Conservation (phyloP, 768 basidiomycete species). For the Naganishia kalamii region DNA sequence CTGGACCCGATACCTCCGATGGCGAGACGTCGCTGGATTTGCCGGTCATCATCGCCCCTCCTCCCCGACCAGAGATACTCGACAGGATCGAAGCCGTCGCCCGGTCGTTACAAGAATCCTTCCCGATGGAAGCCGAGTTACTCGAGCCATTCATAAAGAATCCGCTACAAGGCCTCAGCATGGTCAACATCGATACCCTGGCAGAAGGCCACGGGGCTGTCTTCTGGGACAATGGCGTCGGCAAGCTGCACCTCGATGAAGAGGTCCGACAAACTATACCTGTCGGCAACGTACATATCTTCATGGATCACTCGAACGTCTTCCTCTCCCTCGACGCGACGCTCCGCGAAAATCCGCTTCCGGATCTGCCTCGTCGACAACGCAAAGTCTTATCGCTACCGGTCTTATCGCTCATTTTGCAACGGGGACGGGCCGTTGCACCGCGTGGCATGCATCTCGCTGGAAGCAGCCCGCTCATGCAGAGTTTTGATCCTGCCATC, state of each 20-base stretch:
- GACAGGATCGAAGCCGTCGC: slow-evolving; percentile 6
- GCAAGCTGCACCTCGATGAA: slow-evolving; percentile 24
- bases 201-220: slow-evolving; percentile 27
- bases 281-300: slow-evolving; percentile 17
- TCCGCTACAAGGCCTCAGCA: background rate
- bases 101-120: slow-evolving; percentile 14
- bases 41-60: background rate
- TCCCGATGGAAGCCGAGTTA: slow-evolving; percentile 27
- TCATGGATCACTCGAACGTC: slow-evolving; percentile 7
- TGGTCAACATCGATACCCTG: background rate
- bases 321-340: slow-evolving; percentile 14
- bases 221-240: slow-evolving; percentile 41
- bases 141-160: slow-evolving; percentile 27
- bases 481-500: slow-evolving; percentile 39
- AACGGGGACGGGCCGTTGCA: slow-evolving; percentile 35
- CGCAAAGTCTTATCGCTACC: slow-evolving; percentile 41
- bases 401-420: slow-evolving; percentile 38
- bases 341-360: slow-evolving; percentile 13
- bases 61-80: slow-evolving; percentile 1
- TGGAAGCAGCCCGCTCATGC: slow-evolving; percentile 39
- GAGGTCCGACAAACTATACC: slow-evolving; percentile 1
- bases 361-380: slow-evolving; percentile 32
- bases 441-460: slow-evolving; percentile 40
- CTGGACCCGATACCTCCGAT: background rate
- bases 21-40: background rate